Evolutionary conservation across 1,284 basidiomycete species (phyloP).

Genomic region (Sparassis latifolia): DNA sequence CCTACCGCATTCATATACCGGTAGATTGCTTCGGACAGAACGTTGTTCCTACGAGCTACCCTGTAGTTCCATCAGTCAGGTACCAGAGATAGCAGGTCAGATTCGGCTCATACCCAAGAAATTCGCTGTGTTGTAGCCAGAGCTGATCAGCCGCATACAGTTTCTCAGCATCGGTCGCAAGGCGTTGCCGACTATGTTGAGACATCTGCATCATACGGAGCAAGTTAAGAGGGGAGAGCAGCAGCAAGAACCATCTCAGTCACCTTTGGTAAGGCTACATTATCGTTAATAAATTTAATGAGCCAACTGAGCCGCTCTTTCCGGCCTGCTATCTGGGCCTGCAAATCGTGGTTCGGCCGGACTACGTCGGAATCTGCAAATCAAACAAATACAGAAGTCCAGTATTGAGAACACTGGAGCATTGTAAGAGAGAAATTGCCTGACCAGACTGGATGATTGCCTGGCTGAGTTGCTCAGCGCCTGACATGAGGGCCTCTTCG

Average conservation of each 20-base stretch:
- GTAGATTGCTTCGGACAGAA: slow-evolving; percentile 61
- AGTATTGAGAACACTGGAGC: neutral
- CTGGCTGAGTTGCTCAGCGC: slow-evolving; percentile 71
- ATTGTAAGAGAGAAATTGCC: neutral
- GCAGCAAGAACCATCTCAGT: slow-evolving; percentile 4
- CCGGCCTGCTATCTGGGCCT: slow-evolving; percentile 71
- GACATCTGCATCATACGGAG: slow-evolving; percentile 53
- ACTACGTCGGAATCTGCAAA: slow-evolving; percentile 65
- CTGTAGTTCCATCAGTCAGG: slow-evolving; percentile 11
- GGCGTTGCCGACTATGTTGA: slow-evolving; percentile 65
- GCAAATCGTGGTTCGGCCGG: slow-evolving; percentile 74
- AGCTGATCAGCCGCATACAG: slow-evolving; percentile 77
- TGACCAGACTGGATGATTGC: slow-evolving; percentile 68
- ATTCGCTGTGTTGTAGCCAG: slow-evolving; percentile 79
- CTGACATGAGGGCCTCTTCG: slow-evolving; percentile 75
- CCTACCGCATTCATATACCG: slow-evolving; percentile 53
- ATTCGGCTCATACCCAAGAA: slow-evolving; percentile 44
- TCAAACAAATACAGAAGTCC: neutral
- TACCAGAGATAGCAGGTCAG: neutral
- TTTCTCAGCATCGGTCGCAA: slow-evolving; percentile 87
- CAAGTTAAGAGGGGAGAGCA: neutral
- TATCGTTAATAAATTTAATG: slow-evolving; percentile 84
- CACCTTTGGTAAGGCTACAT: slow-evolving; percentile 72
- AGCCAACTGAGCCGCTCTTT: slow-evolving; percentile 76
- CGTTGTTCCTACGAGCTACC: slow-evolving; percentile 41